A percentile compares a stretch with the other conserved stretches of the same genome.
phyloP scores from a whole-genome alignment of 1,139 yeast genomes.

The Lodderomyces oxycetoniae region DNA sequence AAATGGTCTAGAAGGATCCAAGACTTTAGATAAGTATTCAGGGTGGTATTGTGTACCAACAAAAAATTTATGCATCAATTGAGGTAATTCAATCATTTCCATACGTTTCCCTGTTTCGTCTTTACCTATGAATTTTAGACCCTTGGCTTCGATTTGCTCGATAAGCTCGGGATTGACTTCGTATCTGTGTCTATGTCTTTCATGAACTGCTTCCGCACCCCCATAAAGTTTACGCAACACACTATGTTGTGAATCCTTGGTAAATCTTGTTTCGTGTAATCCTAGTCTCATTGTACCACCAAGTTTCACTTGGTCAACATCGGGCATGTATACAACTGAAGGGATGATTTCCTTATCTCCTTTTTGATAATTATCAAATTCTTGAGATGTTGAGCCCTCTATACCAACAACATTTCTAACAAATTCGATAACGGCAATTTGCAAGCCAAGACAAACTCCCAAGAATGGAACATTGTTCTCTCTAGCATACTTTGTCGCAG shows the following conservation, averaged over 20 bases:
- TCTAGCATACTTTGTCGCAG: slow-evolving; percentile 97
- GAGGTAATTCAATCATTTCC: slow-evolving; percentile 77
- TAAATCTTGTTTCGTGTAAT: slow-evolving; percentile 82
- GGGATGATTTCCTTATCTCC: slow-evolving; percentile 44
- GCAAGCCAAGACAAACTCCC: slow-evolving; percentile 97
- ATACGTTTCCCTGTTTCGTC: slow-evolving; percentile 88
- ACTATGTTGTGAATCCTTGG: slow-evolving; percentile 62
- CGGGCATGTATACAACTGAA: slow-evolving; percentile 96
- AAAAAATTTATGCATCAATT: slow-evolving; percentile 69
- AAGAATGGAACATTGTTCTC: slow-evolving; percentile 89
- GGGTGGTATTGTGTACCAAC: slow-evolving; percentile 99
- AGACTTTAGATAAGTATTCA: slow-evolving; percentile 91
- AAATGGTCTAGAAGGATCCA: slow-evolving; percentile 95
- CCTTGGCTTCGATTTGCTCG: slow-evolving; percentile 63
- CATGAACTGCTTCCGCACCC: slow-evolving; percentile 61
- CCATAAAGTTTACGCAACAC: slow-evolving; percentile 80
- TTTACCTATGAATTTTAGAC: slow-evolving; percentile 86
- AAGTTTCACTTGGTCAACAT: slow-evolving; percentile 88
- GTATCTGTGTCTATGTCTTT: slow-evolving; percentile 98
- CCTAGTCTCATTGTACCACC: slow-evolving; percentile 99
- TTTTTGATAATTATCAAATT: slow-evolving; percentile 66
- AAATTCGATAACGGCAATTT: slow-evolving; percentile 93
- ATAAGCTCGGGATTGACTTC: slow-evolving; percentile 90
- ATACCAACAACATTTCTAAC: slow-evolving; percentile 76
- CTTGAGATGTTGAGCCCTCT: slow-evolving; percentile 73